Percentiles rank a stretch among this genome's conserved stretches.
These are phyloP conservation scores for Brasilioporus rufonigricans DNA, from an alignment of 768 basidiomycete species.

Conservation along the genomic window DNA sequence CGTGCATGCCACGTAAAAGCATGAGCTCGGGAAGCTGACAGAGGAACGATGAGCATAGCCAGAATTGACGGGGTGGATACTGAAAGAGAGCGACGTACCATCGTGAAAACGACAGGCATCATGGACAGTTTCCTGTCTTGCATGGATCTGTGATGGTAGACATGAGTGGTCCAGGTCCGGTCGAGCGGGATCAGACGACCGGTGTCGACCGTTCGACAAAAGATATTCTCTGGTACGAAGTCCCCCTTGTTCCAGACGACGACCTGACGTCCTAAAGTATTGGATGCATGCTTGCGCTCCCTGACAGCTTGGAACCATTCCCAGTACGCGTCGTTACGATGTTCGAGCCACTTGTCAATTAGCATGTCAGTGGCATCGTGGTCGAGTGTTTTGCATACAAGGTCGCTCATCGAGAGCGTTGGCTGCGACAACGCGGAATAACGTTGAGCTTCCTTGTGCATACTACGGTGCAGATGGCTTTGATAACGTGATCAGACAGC, in stretches of 20 bases:
- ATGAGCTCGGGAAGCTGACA: slow-evolving; percentile 72
- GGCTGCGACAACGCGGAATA: slow-evolving; percentile 71
- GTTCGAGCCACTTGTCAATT: slow-evolving; percentile 83
- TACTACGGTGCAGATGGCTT: slow-evolving; percentile 9
- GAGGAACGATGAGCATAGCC: slow-evolving; percentile 1
- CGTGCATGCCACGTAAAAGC: slow-evolving; percentile 79
- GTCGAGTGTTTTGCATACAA: slow-evolving; percentile 74
- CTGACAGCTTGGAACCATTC: slow-evolving; percentile 75
- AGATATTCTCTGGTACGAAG: slow-evolving; percentile 77
- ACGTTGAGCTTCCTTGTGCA: slow-evolving; percentile 27
- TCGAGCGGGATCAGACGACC: slow-evolving; percentile 76
- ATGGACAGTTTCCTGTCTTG: slow-evolving; percentile 68
- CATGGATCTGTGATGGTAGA: slow-evolving; percentile 76
- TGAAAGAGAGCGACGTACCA: slow-evolving; percentile 44
- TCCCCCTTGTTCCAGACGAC: slow-evolving; percentile 61
- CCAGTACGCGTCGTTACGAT: slow-evolving; percentile 70
- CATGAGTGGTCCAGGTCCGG: slow-evolving; percentile 79
- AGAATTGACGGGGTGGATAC: neutral
- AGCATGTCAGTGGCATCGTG: slow-evolving; percentile 75
- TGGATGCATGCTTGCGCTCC: slow-evolving; percentile 59
- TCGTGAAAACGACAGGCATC: slow-evolving; percentile 80
- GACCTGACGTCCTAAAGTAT: slow-evolving; percentile 49
- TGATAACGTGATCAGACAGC: slow-evolving; percentile 10
- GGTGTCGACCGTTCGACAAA: slow-evolving; percentile 76
- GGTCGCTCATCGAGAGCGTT: slow-evolving; percentile 70